Evolutionary conservation across 495 filamentous ascomycete genomes (phyloP), one percentile per base, ranked within the genome.

Genomic region (Penicillium lagena): DNA sequence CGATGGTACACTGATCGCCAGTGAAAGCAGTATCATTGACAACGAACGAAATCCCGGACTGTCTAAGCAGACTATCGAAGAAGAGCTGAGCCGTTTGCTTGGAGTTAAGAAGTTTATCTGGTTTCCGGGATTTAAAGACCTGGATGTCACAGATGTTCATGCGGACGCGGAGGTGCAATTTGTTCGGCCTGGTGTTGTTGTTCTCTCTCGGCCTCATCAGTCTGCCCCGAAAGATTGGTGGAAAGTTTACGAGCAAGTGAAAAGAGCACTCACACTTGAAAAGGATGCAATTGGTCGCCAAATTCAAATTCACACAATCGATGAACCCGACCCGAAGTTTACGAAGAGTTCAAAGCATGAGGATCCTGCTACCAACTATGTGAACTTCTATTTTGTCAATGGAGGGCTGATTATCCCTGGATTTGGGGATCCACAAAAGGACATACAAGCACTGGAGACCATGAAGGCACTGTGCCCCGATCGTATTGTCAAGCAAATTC

Each of bases 361-460:
- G 7, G 47, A 56, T 4, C 44, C 43, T 10, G 53, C 54, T 5
- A 49, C 49, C 1, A 55, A 49, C 31, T 58, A 61, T 39, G 58
- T 61, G 12, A 60, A 61, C 27, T 61, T 51, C 29, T 58, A 61
- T 40, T 51, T 58, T 13, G 50, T 52, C 15, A 61, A 61, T 43
- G 51, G 49, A 0, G 54, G 54, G 1, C 39, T 61, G 11, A 47
- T 61, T 14, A 7, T 61, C 27, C 58, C 55, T 8, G 43, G 46
- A 17, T 56, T 61, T 47, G 55, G 55, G 10, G 55, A 60, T 37
- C 11, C 15, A 3, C 9, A 15, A 31, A 17, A 15, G 28, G 57
- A 60, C 49, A 15, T 9, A 4, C 29, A 50, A 29, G 54, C 57
- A 4, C 10, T 57, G 17, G 39, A 40, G 8, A 39, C 42, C n/a